Base-by-base conservation (phyloP, 371 early-diverging fungal genomes). In the Mortierella sp. region DNA sequence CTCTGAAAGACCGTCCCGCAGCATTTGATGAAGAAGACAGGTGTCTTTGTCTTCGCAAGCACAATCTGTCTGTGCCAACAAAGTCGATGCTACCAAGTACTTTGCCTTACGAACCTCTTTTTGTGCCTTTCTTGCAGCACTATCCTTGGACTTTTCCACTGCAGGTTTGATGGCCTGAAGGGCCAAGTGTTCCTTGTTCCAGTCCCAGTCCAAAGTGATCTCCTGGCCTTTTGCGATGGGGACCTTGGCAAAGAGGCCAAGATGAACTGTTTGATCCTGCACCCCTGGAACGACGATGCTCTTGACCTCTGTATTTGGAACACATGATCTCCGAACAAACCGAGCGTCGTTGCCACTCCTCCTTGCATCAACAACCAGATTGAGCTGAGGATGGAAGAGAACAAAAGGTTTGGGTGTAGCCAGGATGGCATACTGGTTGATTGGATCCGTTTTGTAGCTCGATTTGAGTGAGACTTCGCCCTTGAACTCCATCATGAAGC, bases 361-460 rank as follows among this genome's bases (percentile, higher is more conserved):
- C 27, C 96, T 86, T 46, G 93, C 89, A 70, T 95, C 94, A 2
- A 95, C 87, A 34, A 84, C 88, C 4, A 92, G 81, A 48, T 92
- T 86, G n/a, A 91, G 50, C 5, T 86, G 83, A 0, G 90, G 91
- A 63, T 93, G 90, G 53, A 91, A 86, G 30, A 90, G 88, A 2
- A 94, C 90, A 76, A 87, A 89, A 1, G 92, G 87, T 23, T 88
- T 82, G 0, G 89, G 82, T 0, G 89, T 87, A 3, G 88, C 89
- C 27, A 92, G 58, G 12, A 87, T 62, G 15, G 80, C 71, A 68
- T 88, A 91, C 41, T 87, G 75, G 70, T 91, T 90, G 41, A 80
- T 82, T 3, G 84, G 80, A 34, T 89, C 84, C 23, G 79, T 76
- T 63, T 85, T 90, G 79, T 90, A 92, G 24, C 80, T 82, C 21